A percentile compares a stretch with the other conserved stretches of the same genome.
phyloP scores from a whole-genome alignment of 305 asterid genomes.

The Fraxinus greggii region DNA sequence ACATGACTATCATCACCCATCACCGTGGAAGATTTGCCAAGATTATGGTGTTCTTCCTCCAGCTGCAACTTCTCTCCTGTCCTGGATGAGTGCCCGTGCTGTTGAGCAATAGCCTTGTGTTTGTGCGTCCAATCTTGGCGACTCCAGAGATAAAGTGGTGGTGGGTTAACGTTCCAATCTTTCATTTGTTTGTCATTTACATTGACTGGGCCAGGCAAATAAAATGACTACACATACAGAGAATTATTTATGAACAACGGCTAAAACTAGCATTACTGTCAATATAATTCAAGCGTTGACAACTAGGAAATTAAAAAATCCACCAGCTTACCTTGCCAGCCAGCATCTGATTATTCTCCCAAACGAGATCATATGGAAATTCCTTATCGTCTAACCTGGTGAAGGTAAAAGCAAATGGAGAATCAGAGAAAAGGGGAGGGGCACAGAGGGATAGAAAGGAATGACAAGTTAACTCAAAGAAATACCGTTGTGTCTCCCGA shows the following conservation, averaged over 20 bases:
- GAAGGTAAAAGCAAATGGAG: constrained; percentile 8
- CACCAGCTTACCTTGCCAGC: constrained; percentile 52
- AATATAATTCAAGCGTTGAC: neutral
- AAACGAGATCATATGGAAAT: constrained; percentile 62
- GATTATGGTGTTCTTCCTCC: constrained; percentile 33
- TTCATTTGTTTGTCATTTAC: constrained; percentile 60
- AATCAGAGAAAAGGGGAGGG: neutral
- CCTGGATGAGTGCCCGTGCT: constrained; percentile 48
- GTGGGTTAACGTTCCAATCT: constrained; percentile 70
- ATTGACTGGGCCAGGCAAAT: constrained; percentile 85
- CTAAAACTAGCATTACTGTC: neutral
- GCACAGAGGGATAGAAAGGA: neutral
- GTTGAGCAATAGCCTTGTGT: constrained; percentile 69
- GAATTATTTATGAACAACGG: constrained; percentile 19
- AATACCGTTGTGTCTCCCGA: constrained; percentile 61
- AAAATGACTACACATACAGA: constrained; percentile 57
- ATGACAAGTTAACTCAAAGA: neutral
- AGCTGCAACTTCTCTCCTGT: constrained; percentile 26
- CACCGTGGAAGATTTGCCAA: constrained; percentile 11
- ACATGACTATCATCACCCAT: constrained; percentile 25
- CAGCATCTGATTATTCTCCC: constrained; percentile 73
- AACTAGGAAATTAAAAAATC: constrained; percentile 1
- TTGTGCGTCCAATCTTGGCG: constrained; percentile 53
- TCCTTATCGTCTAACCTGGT: constrained; percentile 61
- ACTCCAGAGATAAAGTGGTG: constrained; percentile 86